Evolutionary conservation across 768 basidiomycete genomes (phyloP), one percentile per base, ranked within the genome.

Genomic region (Tricholoma saponaceum): DNA sequence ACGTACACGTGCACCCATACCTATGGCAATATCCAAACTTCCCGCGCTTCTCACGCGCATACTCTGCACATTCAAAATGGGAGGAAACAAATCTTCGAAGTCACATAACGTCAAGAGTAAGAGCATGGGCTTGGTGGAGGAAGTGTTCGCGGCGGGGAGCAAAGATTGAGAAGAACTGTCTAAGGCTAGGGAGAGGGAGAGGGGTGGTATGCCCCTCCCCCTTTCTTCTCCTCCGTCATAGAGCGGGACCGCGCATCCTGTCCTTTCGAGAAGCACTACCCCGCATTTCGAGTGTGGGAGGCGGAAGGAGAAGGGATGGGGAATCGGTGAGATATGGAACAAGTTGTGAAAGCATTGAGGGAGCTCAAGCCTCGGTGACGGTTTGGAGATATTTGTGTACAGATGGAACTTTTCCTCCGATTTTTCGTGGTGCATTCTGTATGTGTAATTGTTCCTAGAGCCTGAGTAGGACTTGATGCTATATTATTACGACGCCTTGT

Each of bases 231-330:
- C n/a, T n/a, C n/a, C n/a, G n/a, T n/a, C n/a, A 5, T 20, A 14
- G 16, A 43, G 41, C 41, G 41, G 41, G 41, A n/a, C 37, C 4
- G n/a, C n/a, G 18, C 39, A 41, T 41, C 41, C 41, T 25, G 22
- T 14, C 22, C 44, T 23, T 14, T 25, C 44, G 23, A 25, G n/a
- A n/a, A n/a, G n/a, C n/a, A n/a, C n/a, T n/a, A n/a, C n/a, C 12
- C 43, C 10, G 22, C 44, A 46, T 46, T 14, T 25, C 22, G 44
- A 25, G 44, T 46, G 44, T 25, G 44, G 44, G 44, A 6, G 46
- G 26, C 22, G 52, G 52, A 67, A 60, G 55, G 64, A 64, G 51
- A 61, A 58, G 33, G 65, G 60, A 26, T 68, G 67, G 67, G 67
- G 67, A 68, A 67, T 54, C 61, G 65, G 47, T 23, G 44, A 6